Conservation (phyloP, 768 basidiomycete genomes). For the Termitomyces sp. region DNA sequence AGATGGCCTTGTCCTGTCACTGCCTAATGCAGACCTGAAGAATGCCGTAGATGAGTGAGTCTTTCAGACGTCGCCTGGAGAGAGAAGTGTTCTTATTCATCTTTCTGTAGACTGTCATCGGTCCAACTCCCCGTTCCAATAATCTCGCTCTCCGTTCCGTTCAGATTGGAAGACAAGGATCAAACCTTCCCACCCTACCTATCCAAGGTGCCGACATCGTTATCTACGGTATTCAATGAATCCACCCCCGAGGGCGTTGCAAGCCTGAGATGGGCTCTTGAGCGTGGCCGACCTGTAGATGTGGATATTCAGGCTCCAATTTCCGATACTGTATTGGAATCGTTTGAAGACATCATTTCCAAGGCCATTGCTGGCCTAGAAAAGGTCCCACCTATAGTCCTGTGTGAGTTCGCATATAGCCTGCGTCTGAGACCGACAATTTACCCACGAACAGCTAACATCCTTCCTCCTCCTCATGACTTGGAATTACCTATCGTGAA, state of each 20-base stretch:
- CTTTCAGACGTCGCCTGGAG: background rate
- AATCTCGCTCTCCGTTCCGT: conserved; percentile 57
- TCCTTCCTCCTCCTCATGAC: conserved; percentile 76
- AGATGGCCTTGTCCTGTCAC: conserved; percentile 52
- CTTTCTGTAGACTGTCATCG: conserved; percentile 8
- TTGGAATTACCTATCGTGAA: conserved; percentile 69
- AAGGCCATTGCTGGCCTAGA: conserved; percentile 48
- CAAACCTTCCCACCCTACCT: conserved; percentile 34
- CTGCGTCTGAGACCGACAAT: conserved; percentile 2
- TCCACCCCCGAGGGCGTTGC: conserved; percentile 43
- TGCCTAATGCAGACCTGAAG: conserved; percentile 39
- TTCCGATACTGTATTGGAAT: conserved; percentile 51
- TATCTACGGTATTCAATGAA: conserved; percentile 52
- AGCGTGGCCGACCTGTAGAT: conserved; percentile 59
- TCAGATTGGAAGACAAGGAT: conserved; percentile 45
- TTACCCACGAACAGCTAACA: conserved; percentile 46
- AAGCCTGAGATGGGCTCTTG: conserved; percentile 62
- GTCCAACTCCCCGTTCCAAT: conserved; percentile 25
- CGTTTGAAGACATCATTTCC: conserved; percentile 64
- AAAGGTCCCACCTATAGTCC: conserved; percentile 51
- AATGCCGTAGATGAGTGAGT: conserved; percentile 45
- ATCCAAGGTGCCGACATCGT: conserved; percentile 39
- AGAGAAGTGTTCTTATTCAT: background rate
- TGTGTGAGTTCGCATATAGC: conserved; percentile 43
- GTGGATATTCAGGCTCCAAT: conserved; percentile 60